These are phyloP conservation scores for Nannochloropsis salina DNA, from an alignment of 108 stramenopile species.

Conservation along the genomic window DNA sequence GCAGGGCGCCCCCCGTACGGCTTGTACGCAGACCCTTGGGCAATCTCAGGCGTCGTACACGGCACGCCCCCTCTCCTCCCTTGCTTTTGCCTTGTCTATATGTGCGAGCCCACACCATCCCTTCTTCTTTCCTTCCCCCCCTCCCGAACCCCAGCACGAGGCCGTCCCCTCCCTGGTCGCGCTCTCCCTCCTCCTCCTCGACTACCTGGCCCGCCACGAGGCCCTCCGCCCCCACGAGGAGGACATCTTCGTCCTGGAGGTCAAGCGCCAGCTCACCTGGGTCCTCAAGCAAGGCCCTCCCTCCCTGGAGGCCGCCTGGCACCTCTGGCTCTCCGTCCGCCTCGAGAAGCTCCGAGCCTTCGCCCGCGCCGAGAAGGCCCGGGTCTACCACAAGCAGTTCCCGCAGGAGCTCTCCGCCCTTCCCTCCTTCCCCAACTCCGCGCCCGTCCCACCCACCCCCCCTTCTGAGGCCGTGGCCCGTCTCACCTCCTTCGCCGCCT, in stretches of 20 bases:
- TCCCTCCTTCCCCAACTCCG: background rate
- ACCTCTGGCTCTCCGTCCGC: conserved; percentile 2
- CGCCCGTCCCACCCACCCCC: background rate
- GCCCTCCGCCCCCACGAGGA: conserved; percentile 12
- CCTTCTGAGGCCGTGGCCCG: background rate
- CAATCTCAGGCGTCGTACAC: too few relatives aligned
- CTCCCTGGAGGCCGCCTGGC: background rate
- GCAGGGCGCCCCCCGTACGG: too few relatives aligned
- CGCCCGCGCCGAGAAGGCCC: conserved; percentile 1
- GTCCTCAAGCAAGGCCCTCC: background rate
- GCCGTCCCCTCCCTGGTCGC: background rate
- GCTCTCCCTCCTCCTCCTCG: conserved; percentile 14
- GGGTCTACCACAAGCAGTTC: background rate
- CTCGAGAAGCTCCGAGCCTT: conserved; percentile 1
- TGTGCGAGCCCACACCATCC: background rate
- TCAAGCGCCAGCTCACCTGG: conserved; percentile 17
- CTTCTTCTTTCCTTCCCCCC: background rate
- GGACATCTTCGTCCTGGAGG: conserved; percentile 13
- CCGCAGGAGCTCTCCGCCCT: background rate
- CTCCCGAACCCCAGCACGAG: background rate
- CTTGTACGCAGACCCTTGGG: too few relatives aligned
- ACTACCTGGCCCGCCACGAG: conserved; percentile 8
- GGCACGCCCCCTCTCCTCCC: background rate
- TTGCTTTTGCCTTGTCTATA: background rate
- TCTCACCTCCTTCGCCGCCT: background rate